Evolutionary conservation across 2,329 filamentous ascomycete species (phyloP), one percentile per base, ranked within the genome.

Genomic region (Paramyrothecium sp.): DNA sequence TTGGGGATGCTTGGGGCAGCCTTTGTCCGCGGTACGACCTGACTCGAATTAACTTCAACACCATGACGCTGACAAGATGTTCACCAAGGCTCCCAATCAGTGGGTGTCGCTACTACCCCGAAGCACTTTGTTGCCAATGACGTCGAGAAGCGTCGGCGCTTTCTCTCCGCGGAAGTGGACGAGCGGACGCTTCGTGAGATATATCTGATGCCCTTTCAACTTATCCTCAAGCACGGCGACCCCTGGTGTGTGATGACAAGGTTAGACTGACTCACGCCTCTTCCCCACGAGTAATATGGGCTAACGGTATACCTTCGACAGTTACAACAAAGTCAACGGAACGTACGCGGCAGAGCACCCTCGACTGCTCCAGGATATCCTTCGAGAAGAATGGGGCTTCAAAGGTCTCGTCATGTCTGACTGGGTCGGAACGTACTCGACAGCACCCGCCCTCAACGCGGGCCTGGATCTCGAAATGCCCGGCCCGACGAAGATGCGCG

Each of bases 241-340:
- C 85, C 86, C 13, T 87, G 85, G 85, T 53, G 48, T 21, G 51
- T 51, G 58, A 61, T 61, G 26, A 30, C n/a, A n/a, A n/a, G n/a
- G n/a, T n/a, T n/a, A n/a, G n/a, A n/a, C n/a, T n/a, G n/a, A n/a
- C n/a, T n/a, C n/a, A n/a, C n/a, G n/a, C n/a, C n/a, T n/a, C n/a
- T n/a, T n/a, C n/a, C n/a, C n/a, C n/a, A n/a, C n/a, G n/a, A n/a
- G n/a, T n/a, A n/a, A n/a, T n/a, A n/a, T n/a, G n/a, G n/a, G n/a
- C n/a, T n/a, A n/a, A n/a, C n/a, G n/a, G n/a, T n/a, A n/a, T n/a
- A n/a, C n/a, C n/a, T n/a, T n/a, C n/a, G n/a, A 10, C 2, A 58
- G 59, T 3, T 70, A 70, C 54, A 65, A 65, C 58, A 69, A 68
- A 56, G 63, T 69, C 51, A 62, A 67, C 21, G 67, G 67, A 12